These are phyloP conservation scores for Rhinocladiella mackenziei DNA, from an alignment of 2,329 filamentous ascomycete species.

Conservation along the genomic window DNA sequence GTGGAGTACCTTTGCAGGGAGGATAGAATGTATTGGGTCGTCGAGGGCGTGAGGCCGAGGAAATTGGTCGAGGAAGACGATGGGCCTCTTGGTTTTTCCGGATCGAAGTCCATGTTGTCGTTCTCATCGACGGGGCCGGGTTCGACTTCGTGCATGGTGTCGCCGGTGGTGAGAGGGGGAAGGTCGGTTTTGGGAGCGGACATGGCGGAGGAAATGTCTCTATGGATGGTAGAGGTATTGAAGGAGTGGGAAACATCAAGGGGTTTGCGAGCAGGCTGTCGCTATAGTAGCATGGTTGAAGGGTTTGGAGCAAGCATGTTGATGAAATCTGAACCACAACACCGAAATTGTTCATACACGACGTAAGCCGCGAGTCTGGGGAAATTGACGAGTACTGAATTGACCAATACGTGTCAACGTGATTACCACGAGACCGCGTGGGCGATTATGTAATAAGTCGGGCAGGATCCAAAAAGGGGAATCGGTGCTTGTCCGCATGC, in stretches of 20 bases:
- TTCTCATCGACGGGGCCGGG: conserved; percentile 70
- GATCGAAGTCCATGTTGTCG: conserved; percentile 40
- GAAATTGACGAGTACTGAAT: neutral
- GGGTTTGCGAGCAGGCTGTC: too few species aligned
- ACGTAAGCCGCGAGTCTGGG: too few species aligned
- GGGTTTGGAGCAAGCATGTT: too few species aligned
- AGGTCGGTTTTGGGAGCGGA: conserved; percentile 16
- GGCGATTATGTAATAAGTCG: neutral
- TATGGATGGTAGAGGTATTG: too few species aligned
- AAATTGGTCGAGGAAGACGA: conserved; percentile 34
- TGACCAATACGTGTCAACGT: neutral
- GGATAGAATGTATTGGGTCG: conserved; percentile 43
- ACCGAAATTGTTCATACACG: too few species aligned
- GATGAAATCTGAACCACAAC: too few species aligned
- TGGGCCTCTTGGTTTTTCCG: conserved; percentile 34
- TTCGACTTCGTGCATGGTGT: conserved; percentile 66
- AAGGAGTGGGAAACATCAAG: too few species aligned
- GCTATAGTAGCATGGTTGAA: too few species aligned
- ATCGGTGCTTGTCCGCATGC: too few species aligned
- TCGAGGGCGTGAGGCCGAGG: conserved; percentile 35
- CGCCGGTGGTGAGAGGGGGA: conserved; percentile 16
- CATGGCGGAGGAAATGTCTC: too few species aligned
- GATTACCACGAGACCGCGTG: neutral
- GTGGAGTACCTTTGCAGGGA: conserved; percentile 84
- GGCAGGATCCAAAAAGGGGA: too few species aligned